Evolutionary conservation across 1,139 yeast species (phyloP).

Genomic region (Magnusiomyces suaveolens): DNA sequence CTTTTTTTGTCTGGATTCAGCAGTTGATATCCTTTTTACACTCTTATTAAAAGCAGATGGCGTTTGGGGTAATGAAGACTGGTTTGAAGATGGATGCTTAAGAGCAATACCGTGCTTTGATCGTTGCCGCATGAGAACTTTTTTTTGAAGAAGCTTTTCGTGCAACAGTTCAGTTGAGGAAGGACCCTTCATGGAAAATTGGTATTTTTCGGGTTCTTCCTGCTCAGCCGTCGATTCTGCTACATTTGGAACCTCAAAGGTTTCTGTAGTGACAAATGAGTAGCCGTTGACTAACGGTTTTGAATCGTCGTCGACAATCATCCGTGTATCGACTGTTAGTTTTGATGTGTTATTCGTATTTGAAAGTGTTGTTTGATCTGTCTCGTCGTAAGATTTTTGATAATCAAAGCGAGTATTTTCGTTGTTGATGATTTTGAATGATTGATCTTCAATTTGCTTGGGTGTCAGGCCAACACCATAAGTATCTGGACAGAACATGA

Average conservation of each 20-base stretch:
- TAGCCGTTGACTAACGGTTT: slow-evolving; percentile 17
- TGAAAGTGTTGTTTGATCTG: neutral
- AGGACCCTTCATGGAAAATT: slow-evolving; percentile 15
- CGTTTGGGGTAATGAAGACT: neutral
- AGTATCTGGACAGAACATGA: slow-evolving; percentile 20
- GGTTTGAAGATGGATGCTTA: too few relatives aligned
- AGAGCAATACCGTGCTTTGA: too few relatives aligned
- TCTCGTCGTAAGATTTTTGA: neutral
- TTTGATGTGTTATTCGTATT: neutral
- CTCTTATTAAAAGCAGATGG: neutral
- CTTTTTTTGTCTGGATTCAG: too few relatives aligned
- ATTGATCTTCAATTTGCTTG: slow-evolving; percentile 7
- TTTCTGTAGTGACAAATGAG: slow-evolving; percentile 17
- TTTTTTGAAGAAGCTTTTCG: slow-evolving; percentile 14
- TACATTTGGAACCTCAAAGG: slow-evolving; percentile 12
- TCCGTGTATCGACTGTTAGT: neutral
- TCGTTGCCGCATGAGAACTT: slow-evolving; percentile 11
- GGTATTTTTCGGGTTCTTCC: neutral
- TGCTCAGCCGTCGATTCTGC: neutral
- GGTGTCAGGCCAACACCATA: slow-evolving; percentile 10
- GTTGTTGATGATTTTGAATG: slow-evolving; percentile 16
- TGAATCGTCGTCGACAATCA: neutral
- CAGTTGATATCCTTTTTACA: neutral
- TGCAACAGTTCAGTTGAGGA: slow-evolving; percentile 17
- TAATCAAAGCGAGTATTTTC: slow-evolving; percentile 17